Evolutionary conservation across 805 yeast species (phyloP), one percentile per base, ranked within the genome.

Genomic region (Saccharomyces kudriavzevii): DNA sequence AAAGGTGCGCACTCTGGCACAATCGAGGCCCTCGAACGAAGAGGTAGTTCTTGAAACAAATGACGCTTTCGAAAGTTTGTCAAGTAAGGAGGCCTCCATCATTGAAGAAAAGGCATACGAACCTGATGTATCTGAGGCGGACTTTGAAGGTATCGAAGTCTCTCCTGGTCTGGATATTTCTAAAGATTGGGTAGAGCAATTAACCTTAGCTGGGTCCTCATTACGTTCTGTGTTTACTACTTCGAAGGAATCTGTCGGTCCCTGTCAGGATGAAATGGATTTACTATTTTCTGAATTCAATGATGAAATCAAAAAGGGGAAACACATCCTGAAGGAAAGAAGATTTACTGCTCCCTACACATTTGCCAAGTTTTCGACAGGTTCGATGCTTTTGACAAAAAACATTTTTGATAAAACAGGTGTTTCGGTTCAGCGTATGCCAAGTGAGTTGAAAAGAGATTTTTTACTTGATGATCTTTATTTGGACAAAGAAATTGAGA

Each of bases 81-180:
- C 43, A 6, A 55, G 40, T 14, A 54, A 51, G 10, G 58, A 58
- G n/a, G 64, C 60, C 2, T 52, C 62, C 45, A 65, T 82, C 22
- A 74, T 84, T 5, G 74, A 77, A 49, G 87, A 84, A 58, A 84
- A 81, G 60, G 85, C 82, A 2, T 87, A 80, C 63, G 94, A 87
- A 66, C 92, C 92, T 0, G 81, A 81, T 54, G 69, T 78, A 14
- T 72, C 71, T 25, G 79, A 73, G 29, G 64, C 71, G 1, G 83
- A 79, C 60, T 70, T 76, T 66, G 77, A 63, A 40, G 74, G 71
- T 56, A 67, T 73, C 46, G 78, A 75, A 56, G 72, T 66, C 4
- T 71, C 72, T 27, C 77, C 83, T 1, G 65, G 73, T 28, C 70
- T 82, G 45, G 78, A 82, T 0, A 73, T 75, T 1, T 75, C 85